These are phyloP conservation scores for Globisporangium nunn DNA, from an alignment of 352 stramenopile species.

Conservation along the genomic window DNA sequence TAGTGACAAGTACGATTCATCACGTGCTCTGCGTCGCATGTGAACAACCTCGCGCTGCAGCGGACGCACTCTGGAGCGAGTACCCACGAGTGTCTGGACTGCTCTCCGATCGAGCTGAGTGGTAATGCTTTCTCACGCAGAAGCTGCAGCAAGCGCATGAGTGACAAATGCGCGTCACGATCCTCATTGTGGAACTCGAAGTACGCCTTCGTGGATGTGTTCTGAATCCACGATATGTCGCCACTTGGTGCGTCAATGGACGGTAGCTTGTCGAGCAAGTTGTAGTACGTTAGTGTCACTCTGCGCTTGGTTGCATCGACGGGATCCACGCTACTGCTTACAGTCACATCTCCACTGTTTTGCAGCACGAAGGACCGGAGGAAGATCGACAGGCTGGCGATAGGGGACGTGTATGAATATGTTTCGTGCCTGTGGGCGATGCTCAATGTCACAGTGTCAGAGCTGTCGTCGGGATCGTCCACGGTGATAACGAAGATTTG, in stretches of 20 bases:
- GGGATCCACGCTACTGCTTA: slow-evolving; percentile 4
- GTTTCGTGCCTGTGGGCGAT: neutral
- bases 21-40: slow-evolving; percentile 4
- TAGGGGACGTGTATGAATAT: slow-evolving; percentile 8
- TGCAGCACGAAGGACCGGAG: slow-evolving; percentile 18
- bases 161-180: neutral
- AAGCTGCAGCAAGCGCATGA: slow-evolving; percentile 1
- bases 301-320: neutral
- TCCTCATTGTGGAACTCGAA: slow-evolving; percentile 8
- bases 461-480: neutral
- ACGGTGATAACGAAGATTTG: slow-evolving; percentile 7
- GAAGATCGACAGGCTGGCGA: slow-evolving; percentile 11
- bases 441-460: neutral
- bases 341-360: slow-evolving; percentile 13
- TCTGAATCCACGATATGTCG: slow-evolving; percentile 2
- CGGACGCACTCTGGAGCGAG: slow-evolving; percentile 11
- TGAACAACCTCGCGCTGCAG: slow-evolving; percentile 13
- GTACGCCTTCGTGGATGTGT: slow-evolving; percentile 4
- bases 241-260: neutral
- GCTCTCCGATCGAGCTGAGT: slow-evolving; percentile 4
- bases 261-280: slow-evolving; percentile 7
- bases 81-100: slow-evolving; percentile 8
- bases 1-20: slow-evolving; percentile 12
- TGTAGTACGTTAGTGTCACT: slow-evolving; percentile 11
- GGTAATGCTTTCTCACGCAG: slow-evolving; percentile 4